Evolutionary conservation across 2,329 filamentous ascomycete species (phyloP).

Genomic region (Penicillium sp.): DNA sequence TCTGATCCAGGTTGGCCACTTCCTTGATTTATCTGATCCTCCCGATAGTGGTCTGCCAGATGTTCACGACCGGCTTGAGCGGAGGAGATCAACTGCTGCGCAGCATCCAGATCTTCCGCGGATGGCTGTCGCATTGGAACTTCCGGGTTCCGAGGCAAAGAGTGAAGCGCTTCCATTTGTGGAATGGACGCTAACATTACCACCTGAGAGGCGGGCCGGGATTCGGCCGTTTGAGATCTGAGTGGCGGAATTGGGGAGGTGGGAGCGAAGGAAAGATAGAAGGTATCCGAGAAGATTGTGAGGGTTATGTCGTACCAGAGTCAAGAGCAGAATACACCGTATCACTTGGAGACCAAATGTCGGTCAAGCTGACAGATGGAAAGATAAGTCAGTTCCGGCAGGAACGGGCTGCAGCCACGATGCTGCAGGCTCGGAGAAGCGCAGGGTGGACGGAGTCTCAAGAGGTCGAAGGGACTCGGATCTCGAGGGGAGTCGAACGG

Average conservation of each 20-base stretch:
- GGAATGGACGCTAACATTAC: constrained; percentile 41
- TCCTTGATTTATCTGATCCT: constrained; percentile 18
- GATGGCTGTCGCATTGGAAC: constrained; percentile 45
- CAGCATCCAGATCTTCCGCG: constrained; percentile 50
- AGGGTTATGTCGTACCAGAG: constrained; percentile 32
- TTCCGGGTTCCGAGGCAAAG: constrained; percentile 31
- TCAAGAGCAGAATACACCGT: constrained; percentile 34
- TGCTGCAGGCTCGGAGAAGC: constrained; percentile 13
- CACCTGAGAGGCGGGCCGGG: constrained; percentile 14
- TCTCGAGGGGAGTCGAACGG: not conserved
- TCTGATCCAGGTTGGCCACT: constrained; percentile 16
- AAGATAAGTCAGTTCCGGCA: constrained; percentile 23
- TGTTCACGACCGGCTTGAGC: constrained; percentile 46
- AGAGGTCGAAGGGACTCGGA: not conserved
- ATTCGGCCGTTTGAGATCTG: constrained; percentile 7
- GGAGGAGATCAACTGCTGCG: constrained; percentile 50
- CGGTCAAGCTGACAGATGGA: constrained; percentile 33
- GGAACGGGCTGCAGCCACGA: constrained; percentile 27
- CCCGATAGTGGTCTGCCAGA: constrained; percentile 28
- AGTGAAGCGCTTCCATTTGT: constrained; percentile 39
- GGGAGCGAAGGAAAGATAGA: constrained; percentile 16
- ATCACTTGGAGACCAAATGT: constrained; percentile 37
- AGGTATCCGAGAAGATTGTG: constrained; percentile 14
- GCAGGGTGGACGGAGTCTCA: not conserved
- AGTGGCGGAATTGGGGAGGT: constrained; percentile 12